Conservation (phyloP, 1,284 basidiomycete genomes). For the Pseudozyma tsukubaensis region DNA sequence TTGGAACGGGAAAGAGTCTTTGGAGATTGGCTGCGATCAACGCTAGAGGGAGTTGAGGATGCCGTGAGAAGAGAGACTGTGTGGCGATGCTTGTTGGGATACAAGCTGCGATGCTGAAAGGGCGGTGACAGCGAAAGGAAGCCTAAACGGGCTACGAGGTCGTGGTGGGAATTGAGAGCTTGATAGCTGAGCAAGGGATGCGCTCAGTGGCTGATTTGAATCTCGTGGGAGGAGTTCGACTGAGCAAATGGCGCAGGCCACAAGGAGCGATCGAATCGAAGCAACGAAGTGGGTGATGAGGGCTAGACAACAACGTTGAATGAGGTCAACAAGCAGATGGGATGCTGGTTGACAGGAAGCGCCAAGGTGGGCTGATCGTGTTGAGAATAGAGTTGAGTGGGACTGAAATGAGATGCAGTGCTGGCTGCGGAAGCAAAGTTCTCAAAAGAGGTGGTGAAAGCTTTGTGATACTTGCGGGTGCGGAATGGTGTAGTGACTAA, state of each 20-base stretch:
- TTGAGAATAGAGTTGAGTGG: not conserved
- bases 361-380: not conserved
- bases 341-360: not conserved
- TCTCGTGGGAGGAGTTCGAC: too few species aligned
- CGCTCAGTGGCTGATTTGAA: too few species aligned
- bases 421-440: not conserved
- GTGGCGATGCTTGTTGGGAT: too few species aligned
- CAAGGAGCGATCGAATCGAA: not conserved
- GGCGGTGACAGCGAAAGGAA: too few species aligned
- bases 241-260: too few species aligned
- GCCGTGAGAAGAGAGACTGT: not conserved
- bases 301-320: not conserved
- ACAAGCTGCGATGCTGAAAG: too few species aligned
- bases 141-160: too few species aligned
- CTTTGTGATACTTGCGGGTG: too few species aligned
- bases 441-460: not conserved
- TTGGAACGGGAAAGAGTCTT: conserved; percentile 9
- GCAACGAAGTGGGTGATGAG: not conserved
- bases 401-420: not conserved
- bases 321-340: not conserved
- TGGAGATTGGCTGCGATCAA: conserved; percentile 14
- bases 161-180: too few species aligned
- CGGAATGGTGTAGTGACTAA: too few species aligned
- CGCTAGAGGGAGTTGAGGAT: conserved; percentile 6
- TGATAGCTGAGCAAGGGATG: too few species aligned